Base-by-base conservation (phyloP, 192 early-diverging fungal species). In the Powellomyces hirtus region DNA sequence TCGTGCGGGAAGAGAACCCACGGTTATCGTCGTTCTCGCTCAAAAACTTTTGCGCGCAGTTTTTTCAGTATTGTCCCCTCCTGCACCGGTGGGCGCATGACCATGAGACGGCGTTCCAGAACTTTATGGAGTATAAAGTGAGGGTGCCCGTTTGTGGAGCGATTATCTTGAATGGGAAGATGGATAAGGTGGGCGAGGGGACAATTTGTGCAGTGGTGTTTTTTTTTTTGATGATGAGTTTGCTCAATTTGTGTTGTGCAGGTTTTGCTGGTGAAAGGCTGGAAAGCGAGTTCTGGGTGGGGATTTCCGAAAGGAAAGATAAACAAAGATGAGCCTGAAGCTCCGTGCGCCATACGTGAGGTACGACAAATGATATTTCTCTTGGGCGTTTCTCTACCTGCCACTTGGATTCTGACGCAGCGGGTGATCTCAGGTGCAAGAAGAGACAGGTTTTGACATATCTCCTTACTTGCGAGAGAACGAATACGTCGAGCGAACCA, bases 251-350 rank as follows among this genome's bases (percentile, higher is more conserved):
- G 36, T 1, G 26, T 31, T 31, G n/a, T 14, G 1, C 20, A 79
- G 77, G 75, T 76, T 4, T 73, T 99, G 58, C 80, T 99, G 50
- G 97, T 99, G 29, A 89, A 93, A 70, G 97, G 96, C 18, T 97
- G 94, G 93, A 90, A 89, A 57, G 84, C 89, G 38, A 85, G 84
- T 53, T 85, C 93, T 33, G 89, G 89, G 40, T 99, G 97, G 97
- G 94, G 94, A n/a, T 99, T 98, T 68, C 96, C 97, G 29, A 95
- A 94, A 33, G 97, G 97, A 22, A 99, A 99, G 68, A 99, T 99
- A 77, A 99, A 99, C 76, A 90, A 98, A 77, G 93, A 91, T 71
- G 97, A 99, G 75, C 85, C 85, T 18, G 89, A 95, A 71, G 80
- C 83, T 49, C 79, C 78, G 14, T 99, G 97, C 73, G 95, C 96